Evolutionary conservation across 208 protist species (phyloP).

Genomic region (Leishmania major): DNA sequence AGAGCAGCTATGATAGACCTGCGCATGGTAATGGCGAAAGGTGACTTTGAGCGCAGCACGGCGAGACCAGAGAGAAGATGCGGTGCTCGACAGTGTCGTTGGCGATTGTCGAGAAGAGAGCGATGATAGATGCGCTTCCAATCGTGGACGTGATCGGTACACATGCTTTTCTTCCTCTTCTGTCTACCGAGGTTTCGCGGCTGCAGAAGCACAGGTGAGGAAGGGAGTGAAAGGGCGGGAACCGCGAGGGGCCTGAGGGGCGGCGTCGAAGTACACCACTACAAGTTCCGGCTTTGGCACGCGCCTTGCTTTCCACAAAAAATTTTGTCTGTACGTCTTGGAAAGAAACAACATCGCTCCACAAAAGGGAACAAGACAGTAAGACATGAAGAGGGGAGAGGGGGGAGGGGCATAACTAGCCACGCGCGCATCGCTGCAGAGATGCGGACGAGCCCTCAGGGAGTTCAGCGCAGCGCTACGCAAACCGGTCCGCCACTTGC

Average conservation of each 20-base stretch:
- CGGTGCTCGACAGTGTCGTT: background rate
- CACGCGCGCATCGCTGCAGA: background rate
- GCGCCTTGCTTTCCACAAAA: background rate
- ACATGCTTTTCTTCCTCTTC: background rate
- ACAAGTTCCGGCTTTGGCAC: background rate
- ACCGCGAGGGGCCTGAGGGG: background rate
- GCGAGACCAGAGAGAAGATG: background rate
- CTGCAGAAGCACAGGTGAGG: background rate
- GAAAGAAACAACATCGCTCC: background rate
- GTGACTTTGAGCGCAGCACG: background rate
- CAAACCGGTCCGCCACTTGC: constrained; percentile 87
- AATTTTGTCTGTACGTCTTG: background rate
- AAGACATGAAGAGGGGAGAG: background rate
- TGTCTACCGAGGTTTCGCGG: background rate
- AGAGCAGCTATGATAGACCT: background rate
- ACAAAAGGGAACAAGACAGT: background rate
- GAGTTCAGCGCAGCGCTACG: constrained; percentile 29
- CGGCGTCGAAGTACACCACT: background rate
- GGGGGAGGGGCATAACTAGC: no score
- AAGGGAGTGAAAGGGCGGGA: background rate
- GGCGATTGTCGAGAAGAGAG: background rate
- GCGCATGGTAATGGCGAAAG: background rate
- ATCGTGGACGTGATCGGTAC: background rate
- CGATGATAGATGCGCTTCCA: background rate
- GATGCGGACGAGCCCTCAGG: background rate